Evolutionary conservation across 805 yeast species (phyloP).

Genomic region (Sugiyamaella marilandica): DNA sequence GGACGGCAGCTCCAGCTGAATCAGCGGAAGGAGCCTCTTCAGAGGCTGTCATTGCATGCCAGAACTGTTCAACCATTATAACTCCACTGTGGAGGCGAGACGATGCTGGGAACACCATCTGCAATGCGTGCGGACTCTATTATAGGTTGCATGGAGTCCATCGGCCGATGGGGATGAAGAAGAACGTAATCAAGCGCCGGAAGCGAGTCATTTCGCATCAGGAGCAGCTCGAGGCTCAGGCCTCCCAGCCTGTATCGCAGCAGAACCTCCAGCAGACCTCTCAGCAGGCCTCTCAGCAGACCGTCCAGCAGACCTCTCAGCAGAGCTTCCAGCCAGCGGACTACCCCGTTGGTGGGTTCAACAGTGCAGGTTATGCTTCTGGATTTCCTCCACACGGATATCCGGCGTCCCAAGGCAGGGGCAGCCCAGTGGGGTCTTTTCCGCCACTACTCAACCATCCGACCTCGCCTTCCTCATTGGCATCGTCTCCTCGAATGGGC

Average conservation of each 20-base stretch:
- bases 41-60: constrained; percentile 67
- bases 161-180: constrained; percentile 71
- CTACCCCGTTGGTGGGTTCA: too few species aligned
- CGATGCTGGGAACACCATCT: constrained; percentile 73
- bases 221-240: not conserved
- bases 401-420: too few species aligned
- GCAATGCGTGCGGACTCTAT: constrained; percentile 83
- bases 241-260: constrained; percentile 1
- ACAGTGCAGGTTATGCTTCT: too few species aligned
- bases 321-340: not conserved
- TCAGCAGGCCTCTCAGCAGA: not conserved
- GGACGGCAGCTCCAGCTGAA: not conserved
- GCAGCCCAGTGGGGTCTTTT: not conserved
- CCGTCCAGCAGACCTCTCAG: constrained; percentile 1
- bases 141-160: constrained; percentile 70
- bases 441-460: not conserved
- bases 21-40: constrained; percentile 10
- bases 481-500: not conserved
- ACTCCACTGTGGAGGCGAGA: constrained; percentile 87
- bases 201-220: constrained; percentile 40
- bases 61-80: constrained; percentile 77
- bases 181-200: constrained; percentile 68
- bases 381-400: too few species aligned
- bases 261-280: constrained; percentile 8
- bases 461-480: not conserved